Base-by-base conservation (phyloP, 192 early-diverging fungal genomes). In the Coemansia sp. region DNA sequence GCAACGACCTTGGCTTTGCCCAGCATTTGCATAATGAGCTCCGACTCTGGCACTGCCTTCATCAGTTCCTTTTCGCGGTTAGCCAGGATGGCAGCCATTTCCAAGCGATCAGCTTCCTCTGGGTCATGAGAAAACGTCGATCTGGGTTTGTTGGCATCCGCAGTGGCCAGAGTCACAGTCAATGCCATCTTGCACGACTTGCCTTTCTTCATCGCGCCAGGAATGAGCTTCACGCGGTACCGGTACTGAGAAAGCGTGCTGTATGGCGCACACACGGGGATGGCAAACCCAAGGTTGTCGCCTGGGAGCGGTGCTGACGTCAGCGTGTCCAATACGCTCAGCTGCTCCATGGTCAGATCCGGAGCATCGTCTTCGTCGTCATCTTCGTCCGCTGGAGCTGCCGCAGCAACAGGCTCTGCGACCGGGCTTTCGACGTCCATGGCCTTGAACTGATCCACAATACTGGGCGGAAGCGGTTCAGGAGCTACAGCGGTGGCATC, bases 211-310 rank as follows among this genome's bases (percentile, higher is more conserved):
- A 92, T 80, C 16, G 89, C 84, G 22, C 97, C 98, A 16, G 98
- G 97, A 9, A 90, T 82, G 31, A 99, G 84, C 74, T 99, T 99
- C 34, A 96, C 90, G 75, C 94, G 96, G 83, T 96, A 99, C 82
- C 95, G 96, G 87, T 90, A 97, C 68, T 91, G 89, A 33, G 91
- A 90, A 15, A 99, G 79, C 4, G 92, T 87, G 8, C 71, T 68
- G 87, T 97, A 99, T 0, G 97, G 97, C 1, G 95, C 96, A 77
- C 97, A 96, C 10, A 99, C 93, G 0, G 97, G 95, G 11, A 99
- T 86, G 12, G 94, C 95, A 83, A 89, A 90, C 46, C 88, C 83
- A 16, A 99, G 72, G 38, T 88, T 90, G 81, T 99, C 97, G 1
- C 89, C 86, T 0, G 89, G 83, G 41, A 91, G 72, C 5, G 97